Evolutionary conservation across 805 yeast genomes (phyloP).

Genomic region (Saturnispora hagleri): DNA sequence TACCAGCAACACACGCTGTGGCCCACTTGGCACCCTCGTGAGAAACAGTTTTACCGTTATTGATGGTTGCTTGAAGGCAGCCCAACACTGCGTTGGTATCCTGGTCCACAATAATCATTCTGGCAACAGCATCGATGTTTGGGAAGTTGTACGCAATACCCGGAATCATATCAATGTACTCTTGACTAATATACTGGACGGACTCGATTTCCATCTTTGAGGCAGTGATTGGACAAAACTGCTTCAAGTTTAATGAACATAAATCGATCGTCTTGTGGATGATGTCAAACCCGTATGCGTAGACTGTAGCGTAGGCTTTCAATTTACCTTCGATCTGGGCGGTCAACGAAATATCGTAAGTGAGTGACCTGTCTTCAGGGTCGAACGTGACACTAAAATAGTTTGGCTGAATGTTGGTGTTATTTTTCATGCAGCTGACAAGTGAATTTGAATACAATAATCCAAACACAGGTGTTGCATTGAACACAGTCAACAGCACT

Average conservation of each 20-base stretch:
- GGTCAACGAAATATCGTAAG: constrained; percentile 59
- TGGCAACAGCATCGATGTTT: constrained; percentile 72
- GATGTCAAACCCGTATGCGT: constrained; percentile 77
- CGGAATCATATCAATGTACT: constrained; percentile 54
- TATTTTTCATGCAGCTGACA: constrained; percentile 75
- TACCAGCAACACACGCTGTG: constrained; percentile 82
- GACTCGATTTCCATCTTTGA: constrained; percentile 74
- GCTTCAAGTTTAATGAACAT: constrained; percentile 66
- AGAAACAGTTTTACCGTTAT: constrained; percentile 72
- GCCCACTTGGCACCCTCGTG: constrained; percentile 88
- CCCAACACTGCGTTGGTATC: constrained; percentile 39
- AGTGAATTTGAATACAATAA: constrained; percentile 58
- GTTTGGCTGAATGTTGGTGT: constrained; percentile 63
- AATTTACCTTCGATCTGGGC: constrained; percentile 62
- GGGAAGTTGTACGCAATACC: constrained; percentile 83
- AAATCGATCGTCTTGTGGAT: constrained; percentile 50
- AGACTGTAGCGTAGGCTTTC: constrained; percentile 60
- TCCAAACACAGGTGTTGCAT: constrained; percentile 25
- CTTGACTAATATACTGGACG: constrained; percentile 44
- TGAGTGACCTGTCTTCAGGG: constrained; percentile 60
- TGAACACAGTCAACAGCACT: not conserved
- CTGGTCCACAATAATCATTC: constrained; percentile 35
- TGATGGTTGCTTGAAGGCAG: constrained; percentile 66
- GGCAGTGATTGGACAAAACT: constrained; percentile 83
- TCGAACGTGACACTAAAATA: constrained; percentile 67